Evolutionary conservation across 2,329 filamentous ascomycete genomes (phyloP), one percentile per base, ranked within the genome.

Genomic region (Herpotrichia juniperi): DNA sequence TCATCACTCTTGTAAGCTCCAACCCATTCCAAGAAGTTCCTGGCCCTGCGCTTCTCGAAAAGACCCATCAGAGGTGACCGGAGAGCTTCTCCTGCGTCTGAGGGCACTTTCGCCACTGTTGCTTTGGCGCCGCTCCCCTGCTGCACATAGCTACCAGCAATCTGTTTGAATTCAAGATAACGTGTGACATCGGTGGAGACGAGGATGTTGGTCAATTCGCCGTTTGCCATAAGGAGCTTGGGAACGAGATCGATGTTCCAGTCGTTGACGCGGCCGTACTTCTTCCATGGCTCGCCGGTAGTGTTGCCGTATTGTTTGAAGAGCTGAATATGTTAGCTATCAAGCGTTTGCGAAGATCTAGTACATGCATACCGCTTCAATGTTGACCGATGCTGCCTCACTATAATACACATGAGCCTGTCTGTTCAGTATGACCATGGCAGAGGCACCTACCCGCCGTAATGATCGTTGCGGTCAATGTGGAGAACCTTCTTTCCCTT

Each of bases 241-340:
- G 94, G 93, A 43, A 99, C 93, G 56, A 99, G 85, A 74, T 99
- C 96, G 77, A 99, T 96, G 83, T 97, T 97, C 94, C 94, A 99
- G 84, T 97, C 93, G 79, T 97, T 97, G 74, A 87, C 82, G 54
- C 94, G 89, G 67, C 93, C 93, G 76, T 97, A 97, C 78, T 96
- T 93, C 83, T 96, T 93, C 94, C 94, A 97, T 62, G 93, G 93
- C 82, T 97, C 90, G 72, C 92, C 88, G 54, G 79, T 75, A 73
- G 86, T 90, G 81, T 94, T 94, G 75, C 91, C 90, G 76, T 96
- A 96, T 77, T 93, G 96, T 82, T 94, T 96, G 85, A 96, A 97
- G 67, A 99, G 89, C 91, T 96, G 62, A 32, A 25, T 43, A 25
- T 40, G 68, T 83, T 57, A 83, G 78, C 21, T 39, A 16, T 26